Evolutionary conservation across 2,329 filamentous ascomycete genomes (phyloP).

Genomic region (Paraconiothyrium sp.): DNA sequence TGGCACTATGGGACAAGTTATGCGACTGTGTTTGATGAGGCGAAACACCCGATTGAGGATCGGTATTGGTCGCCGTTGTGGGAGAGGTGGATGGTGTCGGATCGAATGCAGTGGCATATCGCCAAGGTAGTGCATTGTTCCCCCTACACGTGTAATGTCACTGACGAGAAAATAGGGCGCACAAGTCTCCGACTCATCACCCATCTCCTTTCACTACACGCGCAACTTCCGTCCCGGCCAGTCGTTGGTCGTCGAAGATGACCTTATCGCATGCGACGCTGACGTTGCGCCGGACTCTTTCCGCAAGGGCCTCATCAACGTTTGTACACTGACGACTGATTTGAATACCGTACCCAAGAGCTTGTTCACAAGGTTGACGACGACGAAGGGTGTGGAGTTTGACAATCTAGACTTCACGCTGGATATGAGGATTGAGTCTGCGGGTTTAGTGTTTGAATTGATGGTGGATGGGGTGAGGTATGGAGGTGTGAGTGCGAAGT

Average conservation of each 20-base stretch:
- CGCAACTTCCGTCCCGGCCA: conserved; percentile 84
- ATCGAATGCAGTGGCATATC: conserved; percentile 88
- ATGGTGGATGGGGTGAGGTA: conserved; percentile 82
- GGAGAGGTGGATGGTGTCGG: conserved; percentile 84
- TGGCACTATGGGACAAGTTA: conserved; percentile 85
- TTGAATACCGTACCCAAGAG: conserved; percentile 77
- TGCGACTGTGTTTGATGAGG: conserved; percentile 81
- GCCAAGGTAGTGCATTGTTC: conserved; percentile 67
- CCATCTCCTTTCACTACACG: conserved; percentile 85
- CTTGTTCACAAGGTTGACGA: conserved; percentile 78
- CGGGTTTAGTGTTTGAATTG: conserved; percentile 78
- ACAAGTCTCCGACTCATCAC: conserved; percentile 75
- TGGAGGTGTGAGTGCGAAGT: conserved; percentile 79
- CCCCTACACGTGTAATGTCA: background rate
- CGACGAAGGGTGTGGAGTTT: conserved; percentile 81
- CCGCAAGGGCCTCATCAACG: conserved; percentile 67
- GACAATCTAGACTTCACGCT: conserved; percentile 84
- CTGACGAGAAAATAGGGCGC: conserved; percentile 65
- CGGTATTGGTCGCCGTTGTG: conserved; percentile 82
- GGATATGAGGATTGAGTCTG: conserved; percentile 84
- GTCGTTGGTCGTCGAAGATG: conserved; percentile 79
- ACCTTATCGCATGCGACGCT: conserved; percentile 78
- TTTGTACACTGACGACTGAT: conserved; percentile 84
- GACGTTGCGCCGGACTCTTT: conserved; percentile 69
- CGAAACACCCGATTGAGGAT: conserved; percentile 76